Base-by-base conservation (phyloP, 2,329 filamentous ascomycete genomes). In the Trichoderma sp. region DNA sequence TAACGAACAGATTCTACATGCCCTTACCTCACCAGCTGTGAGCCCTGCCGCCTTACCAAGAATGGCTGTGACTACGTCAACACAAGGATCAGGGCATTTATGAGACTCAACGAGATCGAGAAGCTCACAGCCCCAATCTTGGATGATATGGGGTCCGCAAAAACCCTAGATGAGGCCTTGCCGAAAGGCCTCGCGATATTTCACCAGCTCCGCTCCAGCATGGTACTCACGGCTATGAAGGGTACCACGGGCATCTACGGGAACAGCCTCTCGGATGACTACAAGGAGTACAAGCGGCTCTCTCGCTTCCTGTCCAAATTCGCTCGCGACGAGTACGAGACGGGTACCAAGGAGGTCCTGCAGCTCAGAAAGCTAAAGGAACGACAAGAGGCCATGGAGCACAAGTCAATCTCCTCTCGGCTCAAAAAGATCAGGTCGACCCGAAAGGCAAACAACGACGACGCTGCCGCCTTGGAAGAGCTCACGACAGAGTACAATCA, bases 101-200 rank as follows among this genome's bases (percentile, higher is more conserved):
- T 64, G 49, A 39, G 10, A 24, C 60, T 54, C 60, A 64, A 64
- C 49, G 24, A 43, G 21, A 64, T 64, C 13, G 60, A 64, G 32
- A 32, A 43, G 4, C 34, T 55, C 49, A 39, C 21, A 28, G 28
- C 14, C 18, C 60, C 34, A 11, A 11, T 24, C 4, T 8, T 21
- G 3, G 6, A 18, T 11, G 1, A n/a, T 6, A 1, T 30, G 10
- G 14, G n/a, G 11, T 54, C 13, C 5, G 28, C 18, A 34, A 11
- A 55, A 28, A 43, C 16, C 11, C 6, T 11, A 16, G 24, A 54
- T 14, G 60, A 64, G 10, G 16, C 10, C 5, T n/a, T 55, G 6
- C 16, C 54, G 16, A 21, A 13, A 2, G 21, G 32, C 8, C 24
- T 64, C 32, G 14, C n/a, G 18, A 11, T 7, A 10, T 34, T 64